Conservation (phyloP, 2,329 filamentous ascomycete species). For the Colletotrichum chlorophyti region DNA sequence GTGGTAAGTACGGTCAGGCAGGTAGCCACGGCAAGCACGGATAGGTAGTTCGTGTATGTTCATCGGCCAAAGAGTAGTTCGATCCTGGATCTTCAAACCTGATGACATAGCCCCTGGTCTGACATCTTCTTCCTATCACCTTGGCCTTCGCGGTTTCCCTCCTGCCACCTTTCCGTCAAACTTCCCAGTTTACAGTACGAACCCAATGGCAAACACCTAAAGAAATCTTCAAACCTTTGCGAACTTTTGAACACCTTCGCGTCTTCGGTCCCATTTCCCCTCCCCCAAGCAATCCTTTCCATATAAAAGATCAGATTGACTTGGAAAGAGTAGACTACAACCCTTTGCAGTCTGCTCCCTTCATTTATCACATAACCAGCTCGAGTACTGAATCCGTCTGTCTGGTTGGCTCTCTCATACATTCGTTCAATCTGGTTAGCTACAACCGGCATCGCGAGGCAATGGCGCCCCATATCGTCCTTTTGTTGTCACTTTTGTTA, state of each 20-base stretch:
- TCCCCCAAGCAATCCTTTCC: background rate
- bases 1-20: no score
- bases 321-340: background rate
- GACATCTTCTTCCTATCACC: no score
- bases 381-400: background rate
- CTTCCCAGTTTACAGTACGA: no score
- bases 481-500: slow-evolving; percentile 1
- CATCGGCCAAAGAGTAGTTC: no score
- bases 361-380: background rate
- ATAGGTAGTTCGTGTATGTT: no score
- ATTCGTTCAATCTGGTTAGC: background rate
- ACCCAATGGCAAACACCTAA: no score
- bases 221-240: no score
- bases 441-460: background rate
- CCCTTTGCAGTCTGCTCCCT: background rate
- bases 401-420: background rate
- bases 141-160: no score
- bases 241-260: background rate
- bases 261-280: background rate
- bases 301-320: background rate
- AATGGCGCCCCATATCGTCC: slow-evolving; percentile 2
- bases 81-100: no score
- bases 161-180: no score
- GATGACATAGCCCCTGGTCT: no score
- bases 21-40: no score